These are phyloP conservation scores for Xylaria scruposa DNA, from an alignment of 495 filamentous ascomycete species.

Conservation along the genomic window DNA sequence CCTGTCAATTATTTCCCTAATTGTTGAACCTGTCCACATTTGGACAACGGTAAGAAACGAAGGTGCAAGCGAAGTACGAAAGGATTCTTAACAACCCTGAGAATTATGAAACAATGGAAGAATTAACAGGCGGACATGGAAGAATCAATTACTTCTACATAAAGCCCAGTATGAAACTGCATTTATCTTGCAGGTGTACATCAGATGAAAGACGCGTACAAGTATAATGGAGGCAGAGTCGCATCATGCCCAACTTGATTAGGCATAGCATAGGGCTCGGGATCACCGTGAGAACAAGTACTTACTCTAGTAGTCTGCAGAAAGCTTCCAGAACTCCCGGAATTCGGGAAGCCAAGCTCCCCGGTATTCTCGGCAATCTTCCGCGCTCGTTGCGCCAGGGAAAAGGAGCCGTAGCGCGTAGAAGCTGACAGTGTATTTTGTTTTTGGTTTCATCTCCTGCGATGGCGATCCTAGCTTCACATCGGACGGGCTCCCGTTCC, in stretches of 20 bases:
- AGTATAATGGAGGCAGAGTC: not conserved
- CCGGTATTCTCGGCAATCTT: not conserved
- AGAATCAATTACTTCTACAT: not conserved
- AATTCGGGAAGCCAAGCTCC: not conserved
- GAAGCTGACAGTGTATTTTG: not conserved
- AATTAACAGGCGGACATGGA: not conserved
- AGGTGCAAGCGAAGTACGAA: not conserved
- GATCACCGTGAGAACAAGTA: not conserved
- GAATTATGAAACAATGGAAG: not conserved
- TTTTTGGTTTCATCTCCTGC: slow-evolving; percentile 15
- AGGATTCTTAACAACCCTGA: not conserved
- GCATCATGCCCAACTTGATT: not conserved
- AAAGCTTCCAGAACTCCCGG: slow-evolving; percentile 1
- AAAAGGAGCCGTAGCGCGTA: not conserved
- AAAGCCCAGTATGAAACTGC: not conserved
- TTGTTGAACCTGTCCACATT: not conserved
- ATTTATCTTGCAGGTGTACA: not conserved
- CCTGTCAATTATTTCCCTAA: slow-evolving; percentile 15
- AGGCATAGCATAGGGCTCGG: slow-evolving; percentile 2
- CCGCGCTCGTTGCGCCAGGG: slow-evolving; percentile 1
- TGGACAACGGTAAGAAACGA: not conserved
- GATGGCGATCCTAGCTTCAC: slow-evolving; percentile 5
- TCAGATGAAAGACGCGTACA: not conserved
- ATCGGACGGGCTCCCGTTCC: slow-evolving; percentile 6
- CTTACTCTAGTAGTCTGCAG: not conserved